Percentiles rank a stretch among this genome's conserved stretches.
These are phyloP conservation scores for Phyllosticta citribraziliensis DNA, from an alignment of 2,329 filamentous ascomycete genomes.

Conservation along the genomic window DNA sequence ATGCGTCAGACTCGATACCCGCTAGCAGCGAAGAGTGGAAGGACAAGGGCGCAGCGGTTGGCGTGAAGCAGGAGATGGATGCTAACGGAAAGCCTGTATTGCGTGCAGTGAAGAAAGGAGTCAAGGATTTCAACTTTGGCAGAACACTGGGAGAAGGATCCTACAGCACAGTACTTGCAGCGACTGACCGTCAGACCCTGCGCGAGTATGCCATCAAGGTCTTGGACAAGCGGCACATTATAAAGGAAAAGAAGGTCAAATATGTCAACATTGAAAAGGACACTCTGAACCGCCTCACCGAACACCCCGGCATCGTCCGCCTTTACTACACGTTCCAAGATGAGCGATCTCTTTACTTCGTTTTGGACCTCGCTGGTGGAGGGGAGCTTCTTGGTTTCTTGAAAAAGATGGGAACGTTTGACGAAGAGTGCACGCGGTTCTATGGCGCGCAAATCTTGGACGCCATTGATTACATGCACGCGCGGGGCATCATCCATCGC, in stretches of 20 bases:
- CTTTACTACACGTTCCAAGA: slow-evolving; percentile 99
- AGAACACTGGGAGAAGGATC: slow-evolving; percentile 88
- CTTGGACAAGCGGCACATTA: slow-evolving; percentile 95
- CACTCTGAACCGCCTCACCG: slow-evolving; percentile 87
- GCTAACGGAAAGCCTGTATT: slow-evolving; percentile 72
- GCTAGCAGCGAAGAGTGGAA: slow-evolving; percentile 88
- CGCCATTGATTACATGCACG: slow-evolving; percentile 97
- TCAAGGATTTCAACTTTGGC: slow-evolving; percentile 93
- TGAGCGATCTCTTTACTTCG: slow-evolving; percentile 91
- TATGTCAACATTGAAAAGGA: slow-evolving; percentile 99
- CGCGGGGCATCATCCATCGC: slow-evolving; percentile 86
- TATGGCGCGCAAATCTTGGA: slow-evolving; percentile 95
- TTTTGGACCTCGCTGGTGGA: slow-evolving; percentile 83
- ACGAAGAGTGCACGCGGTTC: slow-evolving; percentile 87
- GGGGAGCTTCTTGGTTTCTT: slow-evolving; percentile 86
- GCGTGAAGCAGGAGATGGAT: slow-evolving; percentile 73
- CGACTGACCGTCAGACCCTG: slow-evolving; percentile 83
- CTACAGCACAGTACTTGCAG: slow-evolving; percentile 90
- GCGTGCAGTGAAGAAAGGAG: slow-evolving; percentile 87
- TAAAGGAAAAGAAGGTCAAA: slow-evolving; percentile 99
- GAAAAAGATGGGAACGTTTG: slow-evolving; percentile 90
- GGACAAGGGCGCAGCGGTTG: slow-evolving; percentile 83
- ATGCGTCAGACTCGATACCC: slow-evolving; percentile 47
- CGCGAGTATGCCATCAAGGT: slow-evolving; percentile 99
- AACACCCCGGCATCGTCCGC: slow-evolving; percentile 91